Percentiles rank a stretch among this genome's conserved stretches.
These are phyloP conservation scores for Mucor velutinosus DNA, from an alignment of 371 early-diverging fungal genomes.

Conservation along the genomic window DNA sequence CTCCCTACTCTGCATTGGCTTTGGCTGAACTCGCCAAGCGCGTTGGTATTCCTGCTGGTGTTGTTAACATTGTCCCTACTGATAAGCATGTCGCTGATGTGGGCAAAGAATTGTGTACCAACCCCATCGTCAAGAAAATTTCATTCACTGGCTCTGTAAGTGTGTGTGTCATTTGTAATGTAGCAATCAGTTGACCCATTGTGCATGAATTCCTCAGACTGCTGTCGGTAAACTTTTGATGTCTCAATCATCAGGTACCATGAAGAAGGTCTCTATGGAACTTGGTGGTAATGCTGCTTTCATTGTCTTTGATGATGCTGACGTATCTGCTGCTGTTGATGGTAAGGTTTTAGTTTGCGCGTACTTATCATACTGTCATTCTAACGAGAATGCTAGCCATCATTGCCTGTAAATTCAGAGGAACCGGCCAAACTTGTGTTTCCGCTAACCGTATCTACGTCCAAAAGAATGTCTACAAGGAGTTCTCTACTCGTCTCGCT, in stretches of 20 bases:
- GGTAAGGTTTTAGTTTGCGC: neutral
- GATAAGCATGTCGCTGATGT: constrained; percentile 62
- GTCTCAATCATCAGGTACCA: constrained; percentile 70
- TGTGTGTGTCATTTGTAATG: neutral
- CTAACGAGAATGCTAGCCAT: constrained; percentile 22
- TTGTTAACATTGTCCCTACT: constrained; percentile 80
- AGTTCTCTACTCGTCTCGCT: constrained; percentile 61
- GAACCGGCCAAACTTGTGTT: constrained; percentile 88
- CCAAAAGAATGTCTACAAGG: constrained; percentile 72
- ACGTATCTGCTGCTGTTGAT: constrained; percentile 66
- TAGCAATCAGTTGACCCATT: neutral
- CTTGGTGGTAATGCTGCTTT: constrained; percentile 90
- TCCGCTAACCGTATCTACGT: constrained; percentile 89
- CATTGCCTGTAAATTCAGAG: constrained; percentile 81
- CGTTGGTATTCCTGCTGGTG: constrained; percentile 90
- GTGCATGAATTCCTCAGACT: constrained; percentile 34
- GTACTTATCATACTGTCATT: neutral
- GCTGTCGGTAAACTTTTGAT: constrained; percentile 74
- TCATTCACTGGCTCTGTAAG: constrained; percentile 84
- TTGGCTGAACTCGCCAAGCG: constrained; percentile 74
- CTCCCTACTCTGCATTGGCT: constrained; percentile 83
- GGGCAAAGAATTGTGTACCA: constrained; percentile 70
- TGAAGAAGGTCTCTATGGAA: constrained; percentile 82
- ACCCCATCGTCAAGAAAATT: constrained; percentile 69
- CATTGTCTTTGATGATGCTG: constrained; percentile 88